Percentiles rank a stretch among this genome's conserved stretches.
Evolutionary conservation across 2,329 filamentous ascomycete genomes (phyloP).

Genomic region (Pseudofabraea citricarpa): DNA sequence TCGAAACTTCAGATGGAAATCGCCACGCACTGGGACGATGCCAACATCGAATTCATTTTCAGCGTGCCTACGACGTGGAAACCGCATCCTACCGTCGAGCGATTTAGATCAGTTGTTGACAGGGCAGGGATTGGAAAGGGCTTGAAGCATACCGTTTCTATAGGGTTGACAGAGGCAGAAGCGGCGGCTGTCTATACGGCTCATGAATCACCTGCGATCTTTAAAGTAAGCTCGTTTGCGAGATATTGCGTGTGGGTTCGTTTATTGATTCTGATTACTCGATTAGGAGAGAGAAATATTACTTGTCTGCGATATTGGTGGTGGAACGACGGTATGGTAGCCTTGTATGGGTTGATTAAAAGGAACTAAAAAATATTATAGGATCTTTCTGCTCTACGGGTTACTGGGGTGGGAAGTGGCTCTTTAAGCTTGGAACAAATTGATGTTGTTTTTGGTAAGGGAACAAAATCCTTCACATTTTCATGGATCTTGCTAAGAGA

Average conservation of each 20-base stretch:
- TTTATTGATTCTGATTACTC: neutral
- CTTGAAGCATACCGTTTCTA: slow-evolving; percentile 31
- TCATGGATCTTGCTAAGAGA: too few relatives aligned
- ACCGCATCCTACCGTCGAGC: slow-evolving; percentile 28
- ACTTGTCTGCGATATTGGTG: slow-evolving; percentile 45
- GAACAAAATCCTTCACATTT: too few relatives aligned
- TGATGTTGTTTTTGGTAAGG: slow-evolving; percentile 13
- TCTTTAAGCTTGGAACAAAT: slow-evolving; percentile 19
- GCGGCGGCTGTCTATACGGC: slow-evolving; percentile 46
- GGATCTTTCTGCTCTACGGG: slow-evolving; percentile 33
- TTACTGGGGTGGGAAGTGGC: slow-evolving; percentile 23
- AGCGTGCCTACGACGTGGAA: slow-evolving; percentile 38
- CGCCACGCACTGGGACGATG: slow-evolving; percentile 18
- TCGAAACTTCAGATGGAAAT: slow-evolving; percentile 19
- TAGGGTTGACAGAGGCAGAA: slow-evolving; percentile 48
- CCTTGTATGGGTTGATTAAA: neutral
- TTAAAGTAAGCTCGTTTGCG: too few relatives aligned
- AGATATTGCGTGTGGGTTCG: too few relatives aligned
- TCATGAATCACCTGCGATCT: slow-evolving; percentile 23
- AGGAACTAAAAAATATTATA: slow-evolving; percentile 15
- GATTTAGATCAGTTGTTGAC: slow-evolving; percentile 27
- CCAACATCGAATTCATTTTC: slow-evolving; percentile 33
- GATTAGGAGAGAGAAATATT: slow-evolving; percentile 31
- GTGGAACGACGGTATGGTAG: slow-evolving; percentile 34
- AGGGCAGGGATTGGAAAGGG: slow-evolving; percentile 24